These are phyloP conservation scores for Trichoderma aggressivum DNA, from an alignment of 2,329 filamentous ascomycete species.

Conservation along the genomic window DNA sequence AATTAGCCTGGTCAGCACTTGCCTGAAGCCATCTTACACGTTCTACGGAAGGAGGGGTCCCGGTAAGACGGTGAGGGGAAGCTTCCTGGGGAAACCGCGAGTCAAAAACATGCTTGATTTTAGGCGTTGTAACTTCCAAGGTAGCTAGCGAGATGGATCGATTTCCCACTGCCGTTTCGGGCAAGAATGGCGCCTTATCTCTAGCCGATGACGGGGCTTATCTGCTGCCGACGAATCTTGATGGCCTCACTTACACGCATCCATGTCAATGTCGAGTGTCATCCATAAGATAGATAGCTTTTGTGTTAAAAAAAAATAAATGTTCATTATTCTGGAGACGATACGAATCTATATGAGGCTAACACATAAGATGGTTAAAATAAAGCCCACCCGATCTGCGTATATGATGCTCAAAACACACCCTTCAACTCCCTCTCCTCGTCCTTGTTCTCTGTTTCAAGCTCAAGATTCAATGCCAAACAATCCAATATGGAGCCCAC, in stretches of 20 bases:
- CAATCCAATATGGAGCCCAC: not conserved
- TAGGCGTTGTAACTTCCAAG: not conserved
- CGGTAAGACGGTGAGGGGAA: not conserved
- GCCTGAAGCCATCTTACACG: not conserved
- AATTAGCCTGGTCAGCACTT: not conserved
- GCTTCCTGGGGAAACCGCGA: not conserved
- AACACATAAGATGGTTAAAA: not conserved
- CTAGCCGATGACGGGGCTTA: not conserved
- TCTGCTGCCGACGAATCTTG: slow-evolving; percentile 6
- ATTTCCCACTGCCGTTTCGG: not conserved
- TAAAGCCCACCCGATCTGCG: not conserved
- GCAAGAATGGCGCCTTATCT: not conserved
- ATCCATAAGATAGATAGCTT: not conserved
- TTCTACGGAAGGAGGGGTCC: not conserved
- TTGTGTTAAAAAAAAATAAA: not conserved
- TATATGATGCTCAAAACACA: not conserved
- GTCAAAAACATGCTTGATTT: not conserved
- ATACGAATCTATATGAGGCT: not conserved
- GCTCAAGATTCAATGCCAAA: no score
- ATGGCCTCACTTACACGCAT: not conserved
- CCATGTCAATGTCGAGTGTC: not conserved
- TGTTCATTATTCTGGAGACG: not conserved
- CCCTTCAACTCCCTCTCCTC: not conserved
- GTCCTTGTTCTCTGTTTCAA: not conserved
- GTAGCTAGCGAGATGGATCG: not conserved